A percentile compares a stretch with the other conserved stretches of the same genome.
Evolutionary conservation across 1,284 basidiomycete genomes (phyloP).

Genomic region (Flammula alnicola): DNA sequence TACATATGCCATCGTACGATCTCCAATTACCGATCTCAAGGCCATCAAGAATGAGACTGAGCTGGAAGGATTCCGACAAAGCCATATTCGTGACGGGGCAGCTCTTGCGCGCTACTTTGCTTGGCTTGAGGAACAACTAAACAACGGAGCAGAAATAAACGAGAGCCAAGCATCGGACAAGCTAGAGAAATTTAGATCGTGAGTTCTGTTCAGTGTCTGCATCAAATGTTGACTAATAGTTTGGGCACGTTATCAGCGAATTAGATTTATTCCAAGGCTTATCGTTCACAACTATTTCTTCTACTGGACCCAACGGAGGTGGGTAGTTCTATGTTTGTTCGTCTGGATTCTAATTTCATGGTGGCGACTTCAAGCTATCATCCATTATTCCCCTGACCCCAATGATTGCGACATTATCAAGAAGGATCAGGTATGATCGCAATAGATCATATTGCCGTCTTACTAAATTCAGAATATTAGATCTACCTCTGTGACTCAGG

Average conservation of each 20-base stretch:
- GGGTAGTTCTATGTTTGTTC: slow-evolving; percentile 23
- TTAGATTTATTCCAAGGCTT: slow-evolving; percentile 83
- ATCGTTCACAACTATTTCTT: slow-evolving; percentile 93
- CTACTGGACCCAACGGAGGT: slow-evolving; percentile 88
- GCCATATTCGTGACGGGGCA: slow-evolving; percentile 89
- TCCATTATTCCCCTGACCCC: slow-evolving; percentile 90
- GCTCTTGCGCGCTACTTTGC: slow-evolving; percentile 90
- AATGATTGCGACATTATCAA: slow-evolving; percentile 76
- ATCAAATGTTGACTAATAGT: slow-evolving; percentile 7
- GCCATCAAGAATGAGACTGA: slow-evolving; percentile 90
- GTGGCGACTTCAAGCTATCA: slow-evolving; percentile 67
- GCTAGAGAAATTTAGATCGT: slow-evolving; percentile 84
- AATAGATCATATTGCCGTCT: slow-evolving; percentile 4
- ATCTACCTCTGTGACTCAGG: slow-evolving; percentile 97
- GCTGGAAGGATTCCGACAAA: slow-evolving; percentile 87
- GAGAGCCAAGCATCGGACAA: slow-evolving; percentile 85
- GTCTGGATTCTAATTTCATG: slow-evolving; percentile 1
- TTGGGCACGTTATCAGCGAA: slow-evolving; percentile 47
- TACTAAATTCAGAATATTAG: slow-evolving; percentile 40
- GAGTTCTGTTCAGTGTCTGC: slow-evolving; percentile 35
- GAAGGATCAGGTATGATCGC: slow-evolving; percentile 63
- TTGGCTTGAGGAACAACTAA: slow-evolving; percentile 90
- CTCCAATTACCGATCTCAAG: slow-evolving; percentile 85
- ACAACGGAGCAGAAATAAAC: slow-evolving; percentile 65
- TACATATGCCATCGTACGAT: slow-evolving; percentile 62